Evolutionary conservation across 1,139 yeast genomes (phyloP).

Genomic region (Pichia sp.): DNA sequence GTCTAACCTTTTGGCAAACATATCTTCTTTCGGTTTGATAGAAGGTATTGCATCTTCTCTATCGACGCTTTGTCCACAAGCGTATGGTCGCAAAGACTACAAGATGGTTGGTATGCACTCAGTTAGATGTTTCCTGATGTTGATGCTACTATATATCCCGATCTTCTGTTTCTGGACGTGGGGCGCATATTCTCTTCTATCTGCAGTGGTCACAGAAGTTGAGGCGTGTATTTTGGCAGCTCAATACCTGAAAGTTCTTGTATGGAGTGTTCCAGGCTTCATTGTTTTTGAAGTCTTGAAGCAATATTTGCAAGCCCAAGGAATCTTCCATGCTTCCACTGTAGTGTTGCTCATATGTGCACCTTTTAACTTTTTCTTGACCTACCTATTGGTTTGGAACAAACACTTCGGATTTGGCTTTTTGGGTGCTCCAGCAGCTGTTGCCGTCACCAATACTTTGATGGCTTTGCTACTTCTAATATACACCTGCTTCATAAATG

Average conservation of each 20-base stretch:
- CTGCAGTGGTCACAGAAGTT: slow-evolving; percentile 45
- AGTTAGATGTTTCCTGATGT: slow-evolving; percentile 58
- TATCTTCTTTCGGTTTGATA: slow-evolving; percentile 66
- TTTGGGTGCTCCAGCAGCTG: slow-evolving; percentile 72
- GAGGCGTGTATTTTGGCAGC: slow-evolving; percentile 54
- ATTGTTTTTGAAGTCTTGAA: slow-evolving; percentile 69
- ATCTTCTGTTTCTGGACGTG: slow-evolving; percentile 55
- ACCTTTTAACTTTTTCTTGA: slow-evolving; percentile 61
- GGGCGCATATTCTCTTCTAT: slow-evolving; percentile 44
- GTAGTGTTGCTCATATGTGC: slow-evolving; percentile 64
- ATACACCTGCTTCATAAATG: slow-evolving; percentile 47
- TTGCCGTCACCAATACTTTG: slow-evolving; percentile 63
- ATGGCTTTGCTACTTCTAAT: slow-evolving; percentile 50
- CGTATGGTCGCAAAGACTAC: slow-evolving; percentile 63
- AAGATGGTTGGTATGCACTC: slow-evolving; percentile 62
- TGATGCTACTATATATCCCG: slow-evolving; percentile 53
- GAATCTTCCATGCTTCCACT: slow-evolving; percentile 75
- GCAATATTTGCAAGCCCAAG: slow-evolving; percentile 72
- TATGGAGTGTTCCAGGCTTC: slow-evolving; percentile 68
- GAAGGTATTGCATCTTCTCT: slow-evolving; percentile 73
- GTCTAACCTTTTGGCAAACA: slow-evolving; percentile 72
- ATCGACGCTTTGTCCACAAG: slow-evolving; percentile 75
- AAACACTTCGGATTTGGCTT: slow-evolving; percentile 56
- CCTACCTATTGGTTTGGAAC: slow-evolving; percentile 65
- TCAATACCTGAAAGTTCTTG: slow-evolving; percentile 47